These are phyloP conservation scores for Schizochytrium sp. DNA, from an alignment of 108 stramenopile genomes.

Conservation along the genomic window DNA sequence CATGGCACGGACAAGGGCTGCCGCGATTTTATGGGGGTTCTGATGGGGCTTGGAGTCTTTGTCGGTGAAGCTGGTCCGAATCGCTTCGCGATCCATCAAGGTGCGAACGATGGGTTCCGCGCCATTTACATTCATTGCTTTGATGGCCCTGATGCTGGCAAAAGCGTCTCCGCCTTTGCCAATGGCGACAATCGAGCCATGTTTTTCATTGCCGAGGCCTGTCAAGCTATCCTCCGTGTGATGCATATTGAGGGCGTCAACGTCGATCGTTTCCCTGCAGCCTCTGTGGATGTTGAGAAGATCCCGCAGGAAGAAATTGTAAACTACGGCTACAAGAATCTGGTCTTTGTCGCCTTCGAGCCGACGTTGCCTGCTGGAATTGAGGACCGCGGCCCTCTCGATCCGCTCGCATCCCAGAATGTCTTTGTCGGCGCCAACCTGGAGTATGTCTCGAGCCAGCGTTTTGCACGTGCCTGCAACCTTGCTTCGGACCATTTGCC, in stretches of 20 bases:
- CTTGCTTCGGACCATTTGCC: not conserved
- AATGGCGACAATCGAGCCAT: constrained; percentile 28
- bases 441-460: not conserved
- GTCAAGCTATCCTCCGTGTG: not conserved
- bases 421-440: not conserved
- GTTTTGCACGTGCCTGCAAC: not conserved
- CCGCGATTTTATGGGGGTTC: constrained; percentile 16
- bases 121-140: constrained; percentile 26
- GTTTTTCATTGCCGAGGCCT: not conserved
- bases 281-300: not conserved
- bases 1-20: not conserved
- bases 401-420: not conserved
- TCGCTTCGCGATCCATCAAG: constrained; percentile 20
- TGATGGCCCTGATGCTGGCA: constrained; percentile 17
- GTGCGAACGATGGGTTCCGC: constrained; percentile 27
- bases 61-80: constrained; percentile 16
- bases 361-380: not conserved
- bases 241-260: not conserved
- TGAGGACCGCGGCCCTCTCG: not conserved
- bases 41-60: constrained; percentile 24
- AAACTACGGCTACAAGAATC: constrained; percentile 13
- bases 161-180: not conserved
- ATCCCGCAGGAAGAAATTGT: constrained; percentile 16
- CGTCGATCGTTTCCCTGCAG: not conserved
- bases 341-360: not conserved